A percentile compares a stretch with the other conserved stretches of the same genome.
Evolutionary conservation across 768 basidiomycete species (phyloP).

Genomic region (Cystobasidium ongulense): DNA sequence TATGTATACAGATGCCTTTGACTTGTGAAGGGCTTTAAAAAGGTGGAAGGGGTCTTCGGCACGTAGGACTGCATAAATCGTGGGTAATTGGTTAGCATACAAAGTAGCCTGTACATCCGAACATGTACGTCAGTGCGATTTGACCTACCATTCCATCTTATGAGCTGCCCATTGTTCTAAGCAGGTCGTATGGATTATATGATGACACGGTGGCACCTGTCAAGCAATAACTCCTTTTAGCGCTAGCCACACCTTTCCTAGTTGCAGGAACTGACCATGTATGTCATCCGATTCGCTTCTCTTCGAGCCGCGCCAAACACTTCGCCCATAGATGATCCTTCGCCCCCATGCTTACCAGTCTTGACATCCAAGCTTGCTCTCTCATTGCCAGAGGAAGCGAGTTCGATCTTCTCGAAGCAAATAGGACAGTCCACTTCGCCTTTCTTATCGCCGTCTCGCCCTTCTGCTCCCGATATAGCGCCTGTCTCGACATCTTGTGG

Average conservation of each 20-base stretch:
- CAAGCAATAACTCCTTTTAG: background rate
- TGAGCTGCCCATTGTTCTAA: constrained; percentile 40
- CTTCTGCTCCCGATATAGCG: background rate
- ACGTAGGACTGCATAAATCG: constrained; percentile 8
- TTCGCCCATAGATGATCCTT: constrained; percentile 19
- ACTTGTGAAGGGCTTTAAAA: too few species aligned
- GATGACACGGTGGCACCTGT: constrained; percentile 39
- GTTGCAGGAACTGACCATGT: constrained; percentile 21
- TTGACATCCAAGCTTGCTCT: background rate
- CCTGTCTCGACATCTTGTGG: constrained; percentile 24
- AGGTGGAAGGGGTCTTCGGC: constrained; percentile 21
- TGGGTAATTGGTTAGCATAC: background rate
- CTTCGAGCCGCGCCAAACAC: background rate
- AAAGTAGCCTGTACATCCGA: too few species aligned
- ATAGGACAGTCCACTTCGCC: constrained; percentile 36
- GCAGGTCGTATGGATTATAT: constrained; percentile 39
- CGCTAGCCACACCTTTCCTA: background rate
- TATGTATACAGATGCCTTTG: too few species aligned
- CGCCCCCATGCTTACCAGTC: background rate
- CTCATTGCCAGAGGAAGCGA: constrained; percentile 23
- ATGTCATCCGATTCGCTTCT: constrained; percentile 24
- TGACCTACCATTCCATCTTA: constrained; percentile 31
- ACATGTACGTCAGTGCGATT: background rate
- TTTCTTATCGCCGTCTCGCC: background rate
- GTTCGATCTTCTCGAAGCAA: constrained; percentile 37